Evolutionary conservation across 306 rosid species (phyloP), one percentile per base, ranked within the genome.

Genomic region (Fragaria vesca): DNA sequence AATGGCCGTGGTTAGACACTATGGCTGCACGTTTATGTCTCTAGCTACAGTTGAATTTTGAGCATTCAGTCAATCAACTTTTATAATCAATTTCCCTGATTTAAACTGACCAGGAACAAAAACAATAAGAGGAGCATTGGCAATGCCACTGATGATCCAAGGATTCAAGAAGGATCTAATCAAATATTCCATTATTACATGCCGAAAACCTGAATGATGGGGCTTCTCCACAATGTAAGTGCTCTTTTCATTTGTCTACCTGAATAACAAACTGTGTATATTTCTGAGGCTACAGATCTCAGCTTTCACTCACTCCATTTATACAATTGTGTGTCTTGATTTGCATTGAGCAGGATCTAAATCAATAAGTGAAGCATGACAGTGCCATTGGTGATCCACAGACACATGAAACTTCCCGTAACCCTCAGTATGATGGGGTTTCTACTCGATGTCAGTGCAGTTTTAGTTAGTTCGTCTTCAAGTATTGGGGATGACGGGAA

Each of bases 61-160:
- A 2, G 13, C 68, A n/a, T 62, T 8, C 48, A 28, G 45, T 18
- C 13, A 1, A 16, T 79, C 71, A 6, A 62, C 13, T 15, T 12
- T 30, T 72, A 12, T 74, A 2, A 16, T 32, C 46, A 15, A 4
- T 8, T 45, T 11, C 28, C 50, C 47, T 38, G 47, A 26, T 36
- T 66, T 55, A 20, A n/a, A 67, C 28, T 71, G 76, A 38, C 1
- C 86, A 94, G 96, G 98, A 71, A 13, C 63, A 79, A 94, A 94
- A 77, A 91, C 97, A 45, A 88, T 92, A 66, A 90, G 51, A 77
- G 97, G 98, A 84, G 98, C 98, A 7, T 68, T 92, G 71, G 98
- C 93, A n/a, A 89, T 95, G 97, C 97, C 98, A 16, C 79, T 82
- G 87, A 95, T 95, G 98, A 95, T 88, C 8, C 82, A 90, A 83